Percentiles rank a stretch among this genome's conserved stretches.
Evolutionary conservation across 2,329 filamentous ascomycete genomes (phyloP).

Genomic region (Rhynchosporium agropyri): DNA sequence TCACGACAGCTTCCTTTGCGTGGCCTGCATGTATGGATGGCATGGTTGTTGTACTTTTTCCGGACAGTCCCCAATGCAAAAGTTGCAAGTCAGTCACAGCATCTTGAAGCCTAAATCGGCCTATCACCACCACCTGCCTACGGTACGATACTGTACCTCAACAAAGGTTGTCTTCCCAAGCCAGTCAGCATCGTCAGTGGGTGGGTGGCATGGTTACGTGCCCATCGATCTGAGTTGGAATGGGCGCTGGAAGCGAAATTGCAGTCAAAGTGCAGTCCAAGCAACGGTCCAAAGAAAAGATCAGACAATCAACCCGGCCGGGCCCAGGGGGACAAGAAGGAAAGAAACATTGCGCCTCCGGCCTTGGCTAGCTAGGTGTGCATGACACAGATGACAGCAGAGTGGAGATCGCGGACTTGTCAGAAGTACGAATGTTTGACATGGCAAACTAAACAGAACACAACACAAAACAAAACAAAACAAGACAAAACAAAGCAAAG

Average conservation of each 20-base stretch:
- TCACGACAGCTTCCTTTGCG: slow-evolving; percentile 22
- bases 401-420: not conserved
- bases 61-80: too few relatives aligned
- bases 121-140: not conserved
- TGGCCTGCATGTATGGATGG: not conserved
- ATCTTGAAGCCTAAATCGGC: not conserved
- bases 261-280: slow-evolving; percentile 8
- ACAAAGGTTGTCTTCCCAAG: not conserved
- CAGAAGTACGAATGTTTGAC: not conserved
- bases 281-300: slow-evolving; percentile 8
- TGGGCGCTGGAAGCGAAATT: slow-evolving; percentile 33
- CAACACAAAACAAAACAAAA: not conserved
- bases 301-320: slow-evolving; percentile 4
- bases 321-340: not conserved
- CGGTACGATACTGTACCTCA: not conserved
- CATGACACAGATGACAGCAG: not conserved
- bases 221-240: slow-evolving; percentile 27
- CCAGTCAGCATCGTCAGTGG: slow-evolving; percentile 12
- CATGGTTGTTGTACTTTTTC: too few relatives aligned
- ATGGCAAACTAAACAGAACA: slow-evolving; percentile 4
- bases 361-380: not conserved
- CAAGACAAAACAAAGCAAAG: not conserved
- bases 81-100: not conserved
- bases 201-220: slow-evolving; percentile 28
- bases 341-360: slow-evolving; percentile 3